A percentile compares a stretch with the other conserved stretches of the same genome.
Evolutionary conservation across 2,329 filamentous ascomycete genomes (phyloP).

Genomic region (Beauveria scarabaeidicola): DNA sequence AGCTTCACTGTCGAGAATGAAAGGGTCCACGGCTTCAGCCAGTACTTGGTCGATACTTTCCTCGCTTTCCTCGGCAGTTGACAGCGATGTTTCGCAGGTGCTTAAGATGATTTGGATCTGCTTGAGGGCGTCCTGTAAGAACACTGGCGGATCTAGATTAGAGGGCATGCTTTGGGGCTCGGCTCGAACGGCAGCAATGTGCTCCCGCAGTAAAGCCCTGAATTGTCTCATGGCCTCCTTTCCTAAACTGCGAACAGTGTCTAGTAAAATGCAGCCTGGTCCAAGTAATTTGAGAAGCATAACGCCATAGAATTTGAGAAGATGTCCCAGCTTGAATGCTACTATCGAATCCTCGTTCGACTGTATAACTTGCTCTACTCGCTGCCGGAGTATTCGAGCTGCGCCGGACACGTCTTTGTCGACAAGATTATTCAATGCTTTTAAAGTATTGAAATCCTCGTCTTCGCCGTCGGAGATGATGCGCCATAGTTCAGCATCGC

Average conservation of each 20-base stretch:
- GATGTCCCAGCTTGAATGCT: constrained; percentile 82
- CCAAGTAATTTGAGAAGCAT: constrained; percentile 79
- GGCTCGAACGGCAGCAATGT: constrained; percentile 64
- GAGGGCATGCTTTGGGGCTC: constrained; percentile 61
- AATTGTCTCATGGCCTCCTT: constrained; percentile 76
- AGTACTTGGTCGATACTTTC: constrained; percentile 68
- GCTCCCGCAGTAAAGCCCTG: constrained; percentile 69
- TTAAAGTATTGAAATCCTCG: constrained; percentile 66
- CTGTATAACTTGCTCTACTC: constrained; percentile 85
- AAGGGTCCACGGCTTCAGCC: constrained; percentile 75
- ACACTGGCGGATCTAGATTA: constrained; percentile 71
- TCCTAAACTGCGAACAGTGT: constrained; percentile 60
- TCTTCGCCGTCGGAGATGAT: constrained; percentile 51
- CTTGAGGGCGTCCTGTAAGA: constrained; percentile 71
- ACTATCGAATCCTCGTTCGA: constrained; percentile 84
- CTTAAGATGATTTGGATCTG: constrained; percentile 72
- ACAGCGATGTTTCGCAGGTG: constrained; percentile 76
- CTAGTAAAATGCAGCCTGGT: constrained; percentile 57
- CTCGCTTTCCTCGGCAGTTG: constrained; percentile 48
- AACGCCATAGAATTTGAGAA: constrained; percentile 79
- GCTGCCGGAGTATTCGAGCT: constrained; percentile 73
- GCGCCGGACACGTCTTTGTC: constrained; percentile 78
- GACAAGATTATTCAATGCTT: constrained; percentile 76
- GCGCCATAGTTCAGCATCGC: constrained; percentile 78
- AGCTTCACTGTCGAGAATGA: constrained; percentile 65